phyloP scores from a whole-genome alignment of 495 filamentous ascomycete genomes.

The Chlorociboria aeruginascens region DNA sequence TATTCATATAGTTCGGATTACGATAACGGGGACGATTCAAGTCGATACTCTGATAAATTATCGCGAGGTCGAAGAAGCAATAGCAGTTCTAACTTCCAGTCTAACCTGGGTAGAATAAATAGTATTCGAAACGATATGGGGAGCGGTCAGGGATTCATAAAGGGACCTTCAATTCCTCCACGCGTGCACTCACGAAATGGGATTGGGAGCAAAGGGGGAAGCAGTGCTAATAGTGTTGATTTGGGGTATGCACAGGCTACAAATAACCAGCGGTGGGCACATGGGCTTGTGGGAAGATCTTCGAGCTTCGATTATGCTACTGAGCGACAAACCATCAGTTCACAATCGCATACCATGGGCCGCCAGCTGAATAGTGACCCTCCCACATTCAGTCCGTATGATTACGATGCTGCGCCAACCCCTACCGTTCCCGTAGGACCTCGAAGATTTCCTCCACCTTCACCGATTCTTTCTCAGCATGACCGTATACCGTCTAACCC shows the following conservation, averaged over 20 bases:
- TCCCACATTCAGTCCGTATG: constrained; percentile 27
- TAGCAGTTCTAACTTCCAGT: constrained; percentile 66
- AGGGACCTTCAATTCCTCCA: constrained; percentile 11
- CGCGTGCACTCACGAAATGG: constrained; percentile 36
- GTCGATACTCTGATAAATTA: constrained; percentile 42
- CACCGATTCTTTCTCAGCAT: constrained; percentile 13
- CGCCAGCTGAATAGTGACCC: constrained; percentile 18
- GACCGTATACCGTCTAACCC: constrained; percentile 16
- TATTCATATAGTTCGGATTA: constrained; percentile 64
- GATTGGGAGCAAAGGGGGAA: constrained; percentile 58
- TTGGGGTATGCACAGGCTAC: constrained; percentile 44
- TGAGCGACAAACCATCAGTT: constrained; percentile 17
- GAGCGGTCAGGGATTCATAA: constrained; percentile 17
- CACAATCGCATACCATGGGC: constrained; percentile 19
- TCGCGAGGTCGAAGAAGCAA: constrained; percentile 64
- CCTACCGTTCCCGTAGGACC: constrained; percentile 80
- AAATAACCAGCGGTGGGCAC: constrained; percentile 44
- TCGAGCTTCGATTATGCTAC: constrained; percentile 68
- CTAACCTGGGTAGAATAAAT: constrained; percentile 49
- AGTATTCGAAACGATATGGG: constrained; percentile 38
- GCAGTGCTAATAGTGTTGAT: constrained; percentile 58
- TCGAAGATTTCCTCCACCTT: constrained; percentile 28
- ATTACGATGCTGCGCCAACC: constrained; percentile 76
- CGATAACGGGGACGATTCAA: constrained; percentile 52
- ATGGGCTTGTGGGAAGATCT: constrained; percentile 48